Evolutionary conservation across 140 eudicot genomes (phyloP).

Genomic region (Bidens hawaiensis): DNA sequence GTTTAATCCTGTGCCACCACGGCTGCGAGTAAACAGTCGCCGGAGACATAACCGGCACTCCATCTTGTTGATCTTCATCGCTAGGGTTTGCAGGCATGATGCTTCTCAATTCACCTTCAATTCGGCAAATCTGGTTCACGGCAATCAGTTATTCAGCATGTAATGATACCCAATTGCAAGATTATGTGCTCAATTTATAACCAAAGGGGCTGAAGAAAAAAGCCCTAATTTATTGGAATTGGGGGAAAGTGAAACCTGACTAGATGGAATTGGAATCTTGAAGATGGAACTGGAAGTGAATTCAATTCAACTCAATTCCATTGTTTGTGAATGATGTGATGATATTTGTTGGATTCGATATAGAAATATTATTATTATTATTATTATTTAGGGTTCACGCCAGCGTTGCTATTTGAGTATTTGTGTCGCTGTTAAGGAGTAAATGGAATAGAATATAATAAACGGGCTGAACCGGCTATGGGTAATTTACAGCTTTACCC

Average conservation of each 20-base stretch:
- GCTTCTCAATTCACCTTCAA: constrained; percentile 2
- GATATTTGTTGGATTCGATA: not conserved
- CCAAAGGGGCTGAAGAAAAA: no score
- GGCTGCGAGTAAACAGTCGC: constrained; percentile 51
- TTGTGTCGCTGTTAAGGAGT: constrained; percentile 41
- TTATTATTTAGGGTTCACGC: constrained; percentile 34
- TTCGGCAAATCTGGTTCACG: no score
- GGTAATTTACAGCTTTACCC: not conserved
- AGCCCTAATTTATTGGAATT: no score
- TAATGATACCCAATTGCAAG: no score
- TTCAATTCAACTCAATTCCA: no score
- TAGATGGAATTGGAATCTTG: no score
- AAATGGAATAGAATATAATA: not conserved
- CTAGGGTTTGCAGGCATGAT: constrained; percentile 45
- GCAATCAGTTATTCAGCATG: no score
- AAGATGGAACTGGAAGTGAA: no score
- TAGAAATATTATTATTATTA: not conserved
- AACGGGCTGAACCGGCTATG: not conserved
- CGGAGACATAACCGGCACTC: constrained; percentile 21
- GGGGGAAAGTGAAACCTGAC: no score
- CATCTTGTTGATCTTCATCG: constrained; percentile 33
- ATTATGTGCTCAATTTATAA: no score
- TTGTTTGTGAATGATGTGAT: no score
- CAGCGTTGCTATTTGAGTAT: constrained; percentile 31
- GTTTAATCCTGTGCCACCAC: constrained; percentile 66